These are phyloP conservation scores for Sporothrix pallida DNA, from an alignment of 2,329 filamentous ascomycete species.

Conservation along the genomic window DNA sequence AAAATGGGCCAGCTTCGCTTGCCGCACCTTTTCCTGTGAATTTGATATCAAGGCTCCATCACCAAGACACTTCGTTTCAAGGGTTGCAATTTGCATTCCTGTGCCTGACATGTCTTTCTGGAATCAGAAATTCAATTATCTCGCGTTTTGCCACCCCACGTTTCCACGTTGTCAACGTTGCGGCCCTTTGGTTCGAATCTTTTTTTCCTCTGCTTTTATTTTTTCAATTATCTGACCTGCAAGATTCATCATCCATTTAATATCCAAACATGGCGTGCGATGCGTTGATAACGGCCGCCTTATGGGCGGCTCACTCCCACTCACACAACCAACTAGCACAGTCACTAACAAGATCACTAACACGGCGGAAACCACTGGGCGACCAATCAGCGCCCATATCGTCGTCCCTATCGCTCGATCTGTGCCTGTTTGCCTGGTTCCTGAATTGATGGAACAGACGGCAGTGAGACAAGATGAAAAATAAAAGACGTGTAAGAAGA, in stretches of 20 bases:
- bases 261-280: neutral
- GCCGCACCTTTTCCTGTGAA: neutral
- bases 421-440: neutral
- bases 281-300: neutral
- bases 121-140: no score
- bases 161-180: neutral
- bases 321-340: neutral
- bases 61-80: constrained; percentile 27
- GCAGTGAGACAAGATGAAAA: neutral
- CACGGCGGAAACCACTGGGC: neutral
- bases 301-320: neutral
- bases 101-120: neutral
- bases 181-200: neutral
- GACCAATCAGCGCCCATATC: constrained; percentile 10
- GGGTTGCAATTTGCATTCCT: neutral
- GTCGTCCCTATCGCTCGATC: constrained; percentile 3
- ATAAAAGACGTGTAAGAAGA: neutral
- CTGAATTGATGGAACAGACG: neutral
- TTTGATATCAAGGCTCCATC: no score
- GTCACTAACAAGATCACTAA: neutral
- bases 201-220: neutral
- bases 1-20: neutral
- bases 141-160: no score
- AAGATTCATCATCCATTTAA: neutral
- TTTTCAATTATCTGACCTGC: neutral